These are phyloP conservation scores for Mortierella sp. DNA, from an alignment of 371 early-diverging fungal genomes.

Conservation along the genomic window DNA sequence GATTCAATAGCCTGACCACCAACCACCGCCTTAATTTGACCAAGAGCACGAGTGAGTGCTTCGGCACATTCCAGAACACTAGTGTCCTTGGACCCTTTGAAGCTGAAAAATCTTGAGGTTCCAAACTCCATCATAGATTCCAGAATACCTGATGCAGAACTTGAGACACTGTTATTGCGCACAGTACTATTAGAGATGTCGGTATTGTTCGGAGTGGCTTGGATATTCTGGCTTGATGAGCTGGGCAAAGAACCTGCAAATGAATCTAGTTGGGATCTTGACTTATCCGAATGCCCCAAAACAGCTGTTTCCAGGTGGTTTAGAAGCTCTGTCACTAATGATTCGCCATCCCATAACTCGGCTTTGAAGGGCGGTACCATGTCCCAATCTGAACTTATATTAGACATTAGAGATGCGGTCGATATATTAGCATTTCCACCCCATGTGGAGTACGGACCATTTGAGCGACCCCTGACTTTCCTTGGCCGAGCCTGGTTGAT, in stretches of 20 bases:
- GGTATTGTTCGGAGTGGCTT: conserved; percentile 2
- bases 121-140: conserved; percentile 47
- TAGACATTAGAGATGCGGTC: conserved; percentile 32
- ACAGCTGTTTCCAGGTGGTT: conserved; percentile 36
- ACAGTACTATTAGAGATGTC: not conserved
- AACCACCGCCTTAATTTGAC: conserved; percentile 28
- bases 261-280: not conserved
- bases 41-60: conserved; percentile 42
- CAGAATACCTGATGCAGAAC: conserved; percentile 23
- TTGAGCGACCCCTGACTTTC: conserved; percentile 8
- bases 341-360: conserved; percentile 45
- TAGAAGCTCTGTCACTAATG: conserved; percentile 35
- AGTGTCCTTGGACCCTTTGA: conserved; percentile 38
- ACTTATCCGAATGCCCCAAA: conserved; percentile 37
- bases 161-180: not conserved
- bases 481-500: not conserved
- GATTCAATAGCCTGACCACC: not conserved
- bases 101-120: conserved; percentile 29
- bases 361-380: conserved; percentile 30
- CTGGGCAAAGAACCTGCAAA: not conserved
- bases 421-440: conserved; percentile 13
- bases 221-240: not conserved
- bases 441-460: conserved; percentile 13
- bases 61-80: conserved; percentile 45
- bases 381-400: conserved; percentile 41